Evolutionary conservation across 2,329 filamentous ascomycete genomes (phyloP), one percentile per base, ranked within the genome.

Genomic region (Elsinoe fawcettii): DNA sequence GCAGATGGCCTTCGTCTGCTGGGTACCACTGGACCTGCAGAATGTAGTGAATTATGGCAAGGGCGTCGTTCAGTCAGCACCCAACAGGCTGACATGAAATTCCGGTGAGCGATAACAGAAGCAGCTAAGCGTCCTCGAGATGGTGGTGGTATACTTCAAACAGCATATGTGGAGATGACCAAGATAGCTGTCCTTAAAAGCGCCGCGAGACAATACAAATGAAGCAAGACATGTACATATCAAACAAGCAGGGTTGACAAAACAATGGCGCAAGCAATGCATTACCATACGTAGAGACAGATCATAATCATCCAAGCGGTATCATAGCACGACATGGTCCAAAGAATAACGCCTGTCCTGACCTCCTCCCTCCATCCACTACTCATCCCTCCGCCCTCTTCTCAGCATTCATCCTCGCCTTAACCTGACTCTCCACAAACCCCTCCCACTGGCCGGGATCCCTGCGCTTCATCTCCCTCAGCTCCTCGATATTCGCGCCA

Each of bases 401-500:
- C 27, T 18, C 49, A 39, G 30, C 32, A 39, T 69, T 69, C 63
- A 65, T 63, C 54, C 66, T 62, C 39, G 69, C 69, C 61, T 66
- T 69, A 59, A 68, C 61, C 56, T 71, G 69, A 56, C 64, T 63
- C 59, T 71, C 68, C 59, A 63, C 65, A 56, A 71, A 71, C 39
- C 64, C 60, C 58, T 66, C 65, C 67, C 68, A 72, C 5, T 63
- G 67, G 30, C 62, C 60, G 7, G 70, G 69, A 64, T 72, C 69
- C 56, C 73, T 70, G 43, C 67, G 63, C 63, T 75, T 77, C 65
- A 90, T 82, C 6, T 73, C 71, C 51, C 80, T 78, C 79, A 87
- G 82, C 67, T 86, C 78, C 60, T 83, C 80, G 0, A 84, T 82
- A 61, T 90, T 87, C 25, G 79, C 77, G 4, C 80, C 81, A 16